Conservation (phyloP, 768 basidiomycete genomes). For the Leccinum arenicola region DNA sequence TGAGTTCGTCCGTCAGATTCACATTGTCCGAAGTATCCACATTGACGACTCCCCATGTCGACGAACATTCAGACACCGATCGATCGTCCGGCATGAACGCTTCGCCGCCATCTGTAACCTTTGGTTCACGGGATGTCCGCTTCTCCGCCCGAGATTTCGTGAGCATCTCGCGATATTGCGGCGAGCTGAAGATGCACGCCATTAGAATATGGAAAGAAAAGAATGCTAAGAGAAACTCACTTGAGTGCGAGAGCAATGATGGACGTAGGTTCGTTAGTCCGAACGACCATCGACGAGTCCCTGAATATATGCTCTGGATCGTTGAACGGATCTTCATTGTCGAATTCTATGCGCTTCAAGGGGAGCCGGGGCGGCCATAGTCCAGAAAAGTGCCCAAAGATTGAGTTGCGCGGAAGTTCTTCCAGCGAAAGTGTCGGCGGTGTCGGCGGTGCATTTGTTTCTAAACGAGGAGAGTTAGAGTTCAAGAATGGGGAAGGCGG, state of each 20-base stretch:
- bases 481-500: conserved; percentile 58
- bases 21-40: conserved; percentile 63
- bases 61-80: conserved; percentile 77
- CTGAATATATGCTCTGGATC: conserved; percentile 93
- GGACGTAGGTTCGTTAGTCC: conserved; percentile 96
- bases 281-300: conserved; percentile 91
- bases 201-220: conserved; percentile 5
- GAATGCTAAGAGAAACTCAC: conserved; percentile 41
- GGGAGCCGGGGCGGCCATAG: conserved; percentile 69
- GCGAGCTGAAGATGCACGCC: conserved; percentile 48
- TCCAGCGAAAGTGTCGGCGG: conserved; percentile 57
- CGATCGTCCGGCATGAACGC: conserved; percentile 91
- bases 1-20: conserved; percentile 75
- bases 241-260: conserved; percentile 94
- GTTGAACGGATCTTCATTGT: conserved; percentile 63
- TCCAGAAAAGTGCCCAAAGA: conserved; percentile 68
- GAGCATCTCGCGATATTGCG: conserved; percentile 79
- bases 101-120: conserved; percentile 66
- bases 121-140: conserved; percentile 55
- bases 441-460: conserved; percentile 38
- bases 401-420: conserved; percentile 53
- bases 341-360: conserved; percentile 51
- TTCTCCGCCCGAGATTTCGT: conserved; percentile 76
- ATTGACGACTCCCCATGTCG: conserved; percentile 92
- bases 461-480: conserved; percentile 36